Evolutionary conservation across 371 early-diverging fungal genomes (phyloP).

Genomic region (Mortierella polycephala): DNA sequence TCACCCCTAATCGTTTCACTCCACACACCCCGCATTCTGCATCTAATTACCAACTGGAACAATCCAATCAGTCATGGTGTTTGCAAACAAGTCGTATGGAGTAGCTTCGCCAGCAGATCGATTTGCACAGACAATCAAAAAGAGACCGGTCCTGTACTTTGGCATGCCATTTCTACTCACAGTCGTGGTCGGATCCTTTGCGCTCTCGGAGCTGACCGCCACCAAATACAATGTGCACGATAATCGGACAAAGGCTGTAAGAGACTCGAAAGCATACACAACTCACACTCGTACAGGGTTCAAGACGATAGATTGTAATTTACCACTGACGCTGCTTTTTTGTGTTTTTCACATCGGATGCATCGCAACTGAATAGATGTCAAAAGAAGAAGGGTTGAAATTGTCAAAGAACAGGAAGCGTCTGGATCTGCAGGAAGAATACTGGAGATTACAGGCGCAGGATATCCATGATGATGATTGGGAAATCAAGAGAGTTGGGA

Average conservation of each 20-base stretch:
- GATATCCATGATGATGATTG: constrained; percentile 44
- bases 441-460: constrained; percentile 45
- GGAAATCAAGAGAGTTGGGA: constrained; percentile 49
- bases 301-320: too few relatives aligned
- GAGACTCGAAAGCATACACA: too few relatives aligned
- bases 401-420: constrained; percentile 32
- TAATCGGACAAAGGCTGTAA: constrained; percentile 41
- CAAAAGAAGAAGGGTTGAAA: constrained; percentile 49
- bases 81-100: constrained; percentile 45
- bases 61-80: constrained; percentile 12
- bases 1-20: not conserved
- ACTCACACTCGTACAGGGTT: too few relatives aligned
- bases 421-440: constrained; percentile 51
- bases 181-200: constrained; percentile 44
- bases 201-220: constrained; percentile 47
- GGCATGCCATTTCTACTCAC: constrained; percentile 44
- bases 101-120: constrained; percentile 34
- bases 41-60: not conserved
- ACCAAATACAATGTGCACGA: constrained; percentile 52
- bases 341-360: not conserved
- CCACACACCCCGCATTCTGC: not conserved
- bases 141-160: constrained; percentile 40
- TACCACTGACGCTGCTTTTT: not conserved
- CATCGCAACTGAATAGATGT: constrained; percentile 14
- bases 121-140: constrained; percentile 34